Evolutionary conservation across 768 basidiomycete genomes (phyloP).

Genomic region (Pleurotus cornucopiae): DNA sequence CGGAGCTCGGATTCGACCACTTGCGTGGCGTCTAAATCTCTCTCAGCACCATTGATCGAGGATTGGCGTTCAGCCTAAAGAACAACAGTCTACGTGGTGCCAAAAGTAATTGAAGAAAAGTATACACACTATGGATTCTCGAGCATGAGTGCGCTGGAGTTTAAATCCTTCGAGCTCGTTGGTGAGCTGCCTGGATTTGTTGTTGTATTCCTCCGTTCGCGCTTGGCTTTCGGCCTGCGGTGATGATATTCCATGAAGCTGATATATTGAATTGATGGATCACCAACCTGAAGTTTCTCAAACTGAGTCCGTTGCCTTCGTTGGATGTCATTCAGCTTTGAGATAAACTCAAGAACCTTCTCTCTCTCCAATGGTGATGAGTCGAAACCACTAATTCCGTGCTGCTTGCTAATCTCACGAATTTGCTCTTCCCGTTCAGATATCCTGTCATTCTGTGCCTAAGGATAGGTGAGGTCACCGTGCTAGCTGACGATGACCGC

Average conservation of each 20-base stretch:
- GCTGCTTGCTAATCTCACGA: constrained; percentile 59
- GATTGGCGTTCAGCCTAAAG: constrained; percentile 45
- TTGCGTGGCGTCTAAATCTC: constrained; percentile 52
- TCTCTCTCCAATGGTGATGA: constrained; percentile 65
- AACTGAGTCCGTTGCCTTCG: constrained; percentile 58
- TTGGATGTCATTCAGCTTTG: constrained; percentile 59
- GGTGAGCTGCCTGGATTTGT: constrained; percentile 52
- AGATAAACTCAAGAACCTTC: constrained; percentile 70
- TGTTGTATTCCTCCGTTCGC: constrained; percentile 64
- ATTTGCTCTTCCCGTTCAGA: constrained; percentile 70
- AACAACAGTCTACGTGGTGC: background rate
- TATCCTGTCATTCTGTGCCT: constrained; percentile 76
- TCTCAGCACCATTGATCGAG: constrained; percentile 49
- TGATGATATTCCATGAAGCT: background rate
- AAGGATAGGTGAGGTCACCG: background rate
- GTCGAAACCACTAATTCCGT: constrained; percentile 72
- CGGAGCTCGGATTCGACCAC: constrained; percentile 49
- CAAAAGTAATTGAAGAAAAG: no score
- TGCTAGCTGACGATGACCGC: background rate
- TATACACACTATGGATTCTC: constrained; percentile 53
- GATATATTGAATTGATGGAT: background rate
- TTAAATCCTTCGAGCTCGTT: constrained; percentile 51
- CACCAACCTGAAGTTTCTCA: constrained; percentile 61
- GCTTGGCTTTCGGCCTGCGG: constrained; percentile 47
- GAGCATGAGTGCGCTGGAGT: constrained; percentile 45